These are phyloP conservation scores for Hypoxylon sp. DNA, from an alignment of 2,329 filamentous ascomycete species.

Conservation along the genomic window DNA sequence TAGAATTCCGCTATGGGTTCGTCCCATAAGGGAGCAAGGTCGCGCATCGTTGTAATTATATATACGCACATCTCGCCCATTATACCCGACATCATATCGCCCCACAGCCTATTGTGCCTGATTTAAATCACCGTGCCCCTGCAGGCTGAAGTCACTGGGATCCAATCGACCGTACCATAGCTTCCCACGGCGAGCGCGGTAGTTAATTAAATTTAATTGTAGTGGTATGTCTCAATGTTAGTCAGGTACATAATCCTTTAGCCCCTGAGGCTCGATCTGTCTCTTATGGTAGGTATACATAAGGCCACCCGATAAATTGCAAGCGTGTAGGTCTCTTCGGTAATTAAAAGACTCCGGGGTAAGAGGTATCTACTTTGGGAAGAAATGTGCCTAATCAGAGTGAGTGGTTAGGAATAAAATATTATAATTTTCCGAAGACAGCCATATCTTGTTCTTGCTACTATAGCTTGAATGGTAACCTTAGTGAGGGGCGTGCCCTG, in stretches of 20 bases:
- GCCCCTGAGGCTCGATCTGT: conserved; percentile 15
- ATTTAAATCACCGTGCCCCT: conserved; percentile 16
- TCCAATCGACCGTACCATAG: conserved; percentile 5
- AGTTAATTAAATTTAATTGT: neutral
- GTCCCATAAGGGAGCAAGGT: neutral
- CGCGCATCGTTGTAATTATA: conserved; percentile 10
- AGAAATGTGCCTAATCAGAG: no score
- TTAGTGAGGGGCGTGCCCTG: no score
- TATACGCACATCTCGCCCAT: conserved; percentile 2
- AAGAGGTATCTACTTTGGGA: no score
- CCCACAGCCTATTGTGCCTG: conserved; percentile 33
- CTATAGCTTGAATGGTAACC: no score
- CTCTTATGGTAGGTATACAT: conserved; percentile 1
- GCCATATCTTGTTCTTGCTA: no score
- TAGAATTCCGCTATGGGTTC: neutral
- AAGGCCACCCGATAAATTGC: conserved; percentile 17
- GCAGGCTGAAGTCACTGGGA: conserved; percentile 17
- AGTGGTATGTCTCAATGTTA: neutral
- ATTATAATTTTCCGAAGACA: no score
- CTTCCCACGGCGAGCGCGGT: neutral
- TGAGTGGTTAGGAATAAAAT: no score
- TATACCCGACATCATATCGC: neutral
- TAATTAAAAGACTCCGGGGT: conserved; percentile 4
- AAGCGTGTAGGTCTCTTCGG: conserved; percentile 27
- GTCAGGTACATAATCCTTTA: neutral